Conservation (phyloP, 441 rosid species). For the Gossypium davidsonii region DNA sequence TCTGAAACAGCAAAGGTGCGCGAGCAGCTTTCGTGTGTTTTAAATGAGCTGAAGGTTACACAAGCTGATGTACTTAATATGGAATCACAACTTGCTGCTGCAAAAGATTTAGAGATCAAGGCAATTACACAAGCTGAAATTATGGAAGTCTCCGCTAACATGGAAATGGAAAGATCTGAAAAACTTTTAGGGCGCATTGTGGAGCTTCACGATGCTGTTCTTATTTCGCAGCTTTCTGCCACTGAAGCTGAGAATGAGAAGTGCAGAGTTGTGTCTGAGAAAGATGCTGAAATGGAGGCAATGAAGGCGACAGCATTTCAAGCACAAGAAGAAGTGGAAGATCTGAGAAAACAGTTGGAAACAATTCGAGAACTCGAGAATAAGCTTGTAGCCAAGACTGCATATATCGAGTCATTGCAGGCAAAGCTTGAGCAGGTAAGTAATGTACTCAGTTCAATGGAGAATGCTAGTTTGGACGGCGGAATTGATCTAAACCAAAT, state of each 20-base stretch:
- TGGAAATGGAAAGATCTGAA: constrained; percentile 37
- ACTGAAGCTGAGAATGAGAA: constrained; percentile 25
- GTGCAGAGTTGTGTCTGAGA: constrained; percentile 16
- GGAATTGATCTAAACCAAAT: constrained; percentile 11
- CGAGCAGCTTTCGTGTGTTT: constrained; percentile 32
- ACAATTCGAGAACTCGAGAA: constrained; percentile 26
- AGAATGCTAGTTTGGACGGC: constrained; percentile 24
- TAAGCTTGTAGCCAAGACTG: constrained; percentile 25
- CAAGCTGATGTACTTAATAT: constrained; percentile 31
- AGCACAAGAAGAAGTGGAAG: constrained; percentile 20
- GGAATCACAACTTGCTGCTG: constrained; percentile 36
- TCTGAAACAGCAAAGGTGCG: constrained; percentile 22
- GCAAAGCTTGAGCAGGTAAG: constrained; percentile 22
- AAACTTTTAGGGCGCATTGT: constrained; percentile 22
- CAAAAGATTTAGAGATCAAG: constrained; percentile 32
- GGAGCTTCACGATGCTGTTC: constrained; percentile 28
- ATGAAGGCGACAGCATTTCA: background rate
- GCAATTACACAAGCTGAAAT: constrained; percentile 25
- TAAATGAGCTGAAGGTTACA: constrained; percentile 33
- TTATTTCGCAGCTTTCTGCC: constrained; percentile 20
- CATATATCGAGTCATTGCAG: constrained; percentile 16
- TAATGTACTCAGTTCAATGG: constrained; percentile 21
- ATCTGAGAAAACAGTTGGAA: constrained; percentile 20
- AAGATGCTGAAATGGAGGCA: constrained; percentile 25
- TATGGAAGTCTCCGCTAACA: constrained; percentile 28